phyloP scores from a whole-genome alignment of 2,329 filamentous ascomycete genomes.

The Myrmaecium sp. region DNA sequence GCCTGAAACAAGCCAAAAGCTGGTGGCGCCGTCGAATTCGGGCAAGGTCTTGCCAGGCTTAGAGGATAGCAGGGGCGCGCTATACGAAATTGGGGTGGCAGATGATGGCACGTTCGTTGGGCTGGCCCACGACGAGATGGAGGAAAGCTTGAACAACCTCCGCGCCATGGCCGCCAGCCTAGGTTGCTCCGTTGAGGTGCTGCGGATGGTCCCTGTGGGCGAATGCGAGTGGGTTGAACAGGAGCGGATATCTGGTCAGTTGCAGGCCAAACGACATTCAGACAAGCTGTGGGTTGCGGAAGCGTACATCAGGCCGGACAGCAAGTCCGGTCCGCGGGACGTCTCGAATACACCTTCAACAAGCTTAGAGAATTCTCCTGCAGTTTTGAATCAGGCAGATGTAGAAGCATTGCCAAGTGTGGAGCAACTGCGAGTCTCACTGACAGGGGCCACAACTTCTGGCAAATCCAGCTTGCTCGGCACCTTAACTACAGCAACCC shows the following conservation, averaged over 20 bases:
- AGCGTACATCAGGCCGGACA: slow-evolving; percentile 64
- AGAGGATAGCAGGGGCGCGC: slow-evolving; percentile 79
- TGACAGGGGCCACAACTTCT: slow-evolving; percentile 77
- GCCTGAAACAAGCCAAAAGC: slow-evolving; percentile 46
- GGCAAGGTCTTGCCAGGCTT: slow-evolving; percentile 51
- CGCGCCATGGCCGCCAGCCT: slow-evolving; percentile 83
- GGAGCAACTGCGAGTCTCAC: slow-evolving; percentile 66
- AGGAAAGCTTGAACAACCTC: slow-evolving; percentile 74
- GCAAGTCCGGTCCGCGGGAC: slow-evolving; percentile 26
- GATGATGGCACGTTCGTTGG: slow-evolving; percentile 88
- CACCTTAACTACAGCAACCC: slow-evolving; percentile 67
- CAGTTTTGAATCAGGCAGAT: no score
- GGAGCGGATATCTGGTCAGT: slow-evolving; percentile 11
- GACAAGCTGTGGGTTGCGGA: slow-evolving; percentile 71
- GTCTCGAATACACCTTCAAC: slow-evolving; percentile 4
- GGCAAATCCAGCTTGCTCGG: slow-evolving; percentile 87
- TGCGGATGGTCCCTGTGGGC: slow-evolving; percentile 70
- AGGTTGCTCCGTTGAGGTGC: slow-evolving; percentile 68
- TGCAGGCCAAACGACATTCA: slow-evolving; percentile 7
- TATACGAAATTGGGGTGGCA: slow-evolving; percentile 93
- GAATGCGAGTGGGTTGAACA: slow-evolving; percentile 58
- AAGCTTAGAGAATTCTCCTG: slow-evolving; percentile 2
- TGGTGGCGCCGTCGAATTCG: slow-evolving; percentile 38
- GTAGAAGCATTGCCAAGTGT: no score
- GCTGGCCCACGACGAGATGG: slow-evolving; percentile 75